Conservation (phyloP, 371 early-diverging fungal species). For the Entomophthora muscae region DNA sequence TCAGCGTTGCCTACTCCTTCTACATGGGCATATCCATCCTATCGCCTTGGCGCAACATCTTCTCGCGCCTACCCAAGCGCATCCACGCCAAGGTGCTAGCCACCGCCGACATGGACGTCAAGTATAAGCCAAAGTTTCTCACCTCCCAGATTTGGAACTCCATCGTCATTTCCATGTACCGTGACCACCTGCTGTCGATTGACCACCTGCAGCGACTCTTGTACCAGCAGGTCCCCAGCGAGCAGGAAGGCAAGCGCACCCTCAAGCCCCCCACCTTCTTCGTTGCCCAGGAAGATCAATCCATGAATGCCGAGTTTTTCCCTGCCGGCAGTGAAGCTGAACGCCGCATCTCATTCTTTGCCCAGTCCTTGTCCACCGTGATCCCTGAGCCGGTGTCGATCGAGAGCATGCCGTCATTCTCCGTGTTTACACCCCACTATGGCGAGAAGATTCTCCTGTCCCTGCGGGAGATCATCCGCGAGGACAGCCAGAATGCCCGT, state of each 20-base stretch:
- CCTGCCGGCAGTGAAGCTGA: slow-evolving; percentile 66
- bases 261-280: slow-evolving; percentile 69
- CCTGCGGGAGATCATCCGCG: slow-evolving; percentile 66
- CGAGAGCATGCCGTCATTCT: slow-evolving; percentile 70
- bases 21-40: slow-evolving; percentile 70
- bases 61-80: slow-evolving; percentile 63
- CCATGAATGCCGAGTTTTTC: slow-evolving; percentile 55
- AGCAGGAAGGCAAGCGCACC: slow-evolving; percentile 38
- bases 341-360: slow-evolving; percentile 74
- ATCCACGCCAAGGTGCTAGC: slow-evolving; percentile 64
- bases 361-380: slow-evolving; percentile 68
- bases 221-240: slow-evolving; percentile 42
- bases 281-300: slow-evolving; percentile 63
- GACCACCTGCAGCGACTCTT: slow-evolving; percentile 60
- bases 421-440: slow-evolving; percentile 77
- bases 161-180: slow-evolving; percentile 73
- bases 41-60: slow-evolving; percentile 77
- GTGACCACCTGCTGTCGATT: slow-evolving; percentile 62
- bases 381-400: slow-evolving; percentile 71
- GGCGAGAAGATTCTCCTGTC: slow-evolving; percentile 73
- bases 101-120: slow-evolving; percentile 47
- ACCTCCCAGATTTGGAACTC: slow-evolving; percentile 78
- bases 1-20: slow-evolving; percentile 65
- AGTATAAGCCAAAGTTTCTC: slow-evolving; percentile 58
- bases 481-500: slow-evolving; percentile 59